Evolutionary conservation across 2,329 filamentous ascomycete species (phyloP), one percentile per base, ranked within the genome.

Genomic region (Verruconis gallopava): DNA sequence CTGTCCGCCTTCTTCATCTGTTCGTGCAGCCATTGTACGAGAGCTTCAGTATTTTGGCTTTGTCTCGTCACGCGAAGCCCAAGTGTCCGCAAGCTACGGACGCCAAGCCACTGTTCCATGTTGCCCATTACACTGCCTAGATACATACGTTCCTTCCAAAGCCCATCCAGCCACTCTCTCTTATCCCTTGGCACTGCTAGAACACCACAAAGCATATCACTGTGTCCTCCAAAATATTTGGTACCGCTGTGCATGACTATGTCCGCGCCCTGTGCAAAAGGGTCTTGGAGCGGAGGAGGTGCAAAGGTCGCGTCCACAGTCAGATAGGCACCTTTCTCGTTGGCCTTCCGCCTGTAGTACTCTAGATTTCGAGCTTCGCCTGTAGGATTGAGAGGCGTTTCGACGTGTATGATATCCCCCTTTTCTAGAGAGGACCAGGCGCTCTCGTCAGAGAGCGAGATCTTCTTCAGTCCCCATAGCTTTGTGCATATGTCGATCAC

Each of bases 171-270:
- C 35, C 44, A 45, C 39, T 53, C 49, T 2, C 45, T 44, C 2
- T 48, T 43, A 3, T 52, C 47, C 37, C 64, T 64, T 18, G 72
- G 66, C 4, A 86, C 73, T 0, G 77, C 75, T 20, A 98, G 64
- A 14, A 93, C 80, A 17, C 91, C 91, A 55, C 84, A 93, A 4
- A 96, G 74, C 71, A 96, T 72, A 62, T 98, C 91, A 49, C 81
- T 89, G 64, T 98, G 91, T 0, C 91, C 91, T 15, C 91, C 91
- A 50, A 98, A 76, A 62, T 96, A 98, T 69, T 96, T 98, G 14
- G 88, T 94, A 3, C 86, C 91, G 40, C 75, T 81, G 63, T 98
- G 91, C 84, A 96, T 82, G 22, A 94, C 75, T 1, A 88, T 62
- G 61, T 96, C 89, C 20, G 81, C 85, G 37, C 85, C 89, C 58